A percentile compares a stretch with the other conserved stretches of the same genome.
phyloP scores from a whole-genome alignment of 1,284 basidiomycete genomes.

The Golubevia sp. region DNA sequence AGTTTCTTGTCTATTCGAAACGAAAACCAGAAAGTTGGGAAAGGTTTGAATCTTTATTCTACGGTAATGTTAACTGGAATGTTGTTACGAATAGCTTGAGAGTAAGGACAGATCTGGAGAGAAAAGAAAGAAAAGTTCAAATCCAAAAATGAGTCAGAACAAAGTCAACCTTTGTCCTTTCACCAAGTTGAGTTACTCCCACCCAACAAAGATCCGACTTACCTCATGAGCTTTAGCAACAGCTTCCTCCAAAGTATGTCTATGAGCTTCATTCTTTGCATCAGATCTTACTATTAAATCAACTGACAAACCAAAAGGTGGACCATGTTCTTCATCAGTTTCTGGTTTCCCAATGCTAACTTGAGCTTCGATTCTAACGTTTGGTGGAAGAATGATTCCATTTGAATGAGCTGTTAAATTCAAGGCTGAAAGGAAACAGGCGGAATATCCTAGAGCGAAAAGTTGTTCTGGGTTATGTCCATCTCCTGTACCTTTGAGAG shows the following conservation, averaged over 20 bases:
- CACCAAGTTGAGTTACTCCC: no score
- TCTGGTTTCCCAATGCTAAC: conserved; percentile 4
- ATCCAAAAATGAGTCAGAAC: no score
- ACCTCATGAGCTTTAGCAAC: conserved; percentile 6
- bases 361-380: conserved; percentile 6
- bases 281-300: conserved; percentile 2
- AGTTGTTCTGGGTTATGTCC: conserved; percentile 6
- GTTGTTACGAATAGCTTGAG: conserved; percentile 7
- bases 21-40: no score
- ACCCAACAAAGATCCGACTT: neutral
- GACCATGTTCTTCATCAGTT: neutral
- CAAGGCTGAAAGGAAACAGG: conserved; percentile 8
- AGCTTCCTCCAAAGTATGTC: neutral
- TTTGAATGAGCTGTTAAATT: neutral
- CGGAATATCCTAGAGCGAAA: conserved; percentile 3
- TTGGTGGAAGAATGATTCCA: neutral
- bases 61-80: conserved; percentile 5
- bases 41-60: neutral
- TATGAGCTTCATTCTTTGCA: neutral
- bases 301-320: conserved; percentile 3
- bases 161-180: no score
- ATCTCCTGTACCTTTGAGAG: conserved; percentile 1
- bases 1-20: no score
- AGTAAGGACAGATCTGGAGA: conserved; percentile 6
- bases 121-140: neutral